Evolutionary conservation across 2,329 filamentous ascomycete species (phyloP).

Genomic region (Hypoxylon sp.): DNA sequence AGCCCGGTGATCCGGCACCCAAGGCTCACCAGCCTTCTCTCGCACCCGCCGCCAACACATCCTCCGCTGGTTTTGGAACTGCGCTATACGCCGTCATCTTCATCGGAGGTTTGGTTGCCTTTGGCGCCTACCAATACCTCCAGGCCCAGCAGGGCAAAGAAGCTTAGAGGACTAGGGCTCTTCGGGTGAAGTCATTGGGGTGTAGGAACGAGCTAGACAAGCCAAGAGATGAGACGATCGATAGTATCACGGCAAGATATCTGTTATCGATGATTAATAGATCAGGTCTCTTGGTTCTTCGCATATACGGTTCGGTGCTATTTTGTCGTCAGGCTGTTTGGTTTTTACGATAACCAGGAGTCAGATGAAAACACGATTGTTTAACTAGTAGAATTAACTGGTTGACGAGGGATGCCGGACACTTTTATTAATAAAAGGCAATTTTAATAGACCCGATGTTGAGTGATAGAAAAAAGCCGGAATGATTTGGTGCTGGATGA

Average conservation of each 20-base stretch:
- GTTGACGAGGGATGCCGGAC: slow-evolving; percentile 16
- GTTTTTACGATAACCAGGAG: slow-evolving; percentile 21
- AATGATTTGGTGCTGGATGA: slow-evolving; percentile 17
- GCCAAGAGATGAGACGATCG: slow-evolving; percentile 34
- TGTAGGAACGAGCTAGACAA: slow-evolving; percentile 29
- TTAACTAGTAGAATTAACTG: slow-evolving; percentile 19
- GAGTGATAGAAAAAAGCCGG: neutral
- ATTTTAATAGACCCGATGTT: slow-evolving; percentile 33
- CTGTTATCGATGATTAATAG: slow-evolving; percentile 45
- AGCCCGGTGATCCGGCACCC: slow-evolving; percentile 84
- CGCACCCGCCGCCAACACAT: slow-evolving; percentile 63
- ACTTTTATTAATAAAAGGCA: slow-evolving; percentile 24
- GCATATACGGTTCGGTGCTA: slow-evolving; percentile 22
- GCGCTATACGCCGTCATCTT: slow-evolving; percentile 86
- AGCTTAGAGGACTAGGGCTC: slow-evolving; percentile 38
- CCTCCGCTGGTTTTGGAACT: slow-evolving; percentile 73
- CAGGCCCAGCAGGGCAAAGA: slow-evolving; percentile 65
- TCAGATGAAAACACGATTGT: slow-evolving; percentile 16
- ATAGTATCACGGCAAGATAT: slow-evolving; percentile 40
- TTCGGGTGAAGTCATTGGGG: slow-evolving; percentile 12
- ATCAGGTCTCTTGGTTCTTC: slow-evolving; percentile 40
- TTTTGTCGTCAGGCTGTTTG: slow-evolving; percentile 19
- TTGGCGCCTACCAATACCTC: slow-evolving; percentile 87
- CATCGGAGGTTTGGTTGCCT: slow-evolving; percentile 81
- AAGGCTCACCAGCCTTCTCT: slow-evolving; percentile 66